Base-by-base conservation (phyloP, 805 yeast species). In the Priceomyces castillae region DNA sequence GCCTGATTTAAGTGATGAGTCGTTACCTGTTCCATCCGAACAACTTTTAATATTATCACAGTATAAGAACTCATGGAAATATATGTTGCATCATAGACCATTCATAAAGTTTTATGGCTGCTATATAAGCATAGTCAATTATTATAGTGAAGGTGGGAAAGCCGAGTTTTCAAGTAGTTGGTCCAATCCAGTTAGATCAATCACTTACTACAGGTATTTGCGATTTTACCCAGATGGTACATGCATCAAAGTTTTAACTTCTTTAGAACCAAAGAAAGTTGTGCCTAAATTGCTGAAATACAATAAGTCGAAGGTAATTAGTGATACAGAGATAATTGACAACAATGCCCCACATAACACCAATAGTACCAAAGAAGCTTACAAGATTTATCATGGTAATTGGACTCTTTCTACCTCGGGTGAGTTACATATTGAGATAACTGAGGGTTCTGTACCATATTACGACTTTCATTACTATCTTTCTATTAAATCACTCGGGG, bases 151-250 rank as follows among this genome's bases (percentile, higher is more conserved):
- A 55, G 97, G 97, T 30, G 84, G 86, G 2, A 74, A 82, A 40
- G 76, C 80, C 7, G 86, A 80, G 50, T 77, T 82, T 36, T 78
- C 86, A 1, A 70, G 72, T 23, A 74, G 86, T 4, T 81, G 94
- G 84, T 63, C 74, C 35, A 80, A 80, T 47, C 97, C 97, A 1
- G 78, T 86, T 16, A 80, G 87, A 52, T 80, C 89, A 59, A 86
- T 92, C 33, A 87, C 97, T 0, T 92, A 92, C 58, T 92, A 88
- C 59, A 69, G 99, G 49, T 94, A 90, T 61, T 64, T 84, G 28
- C 71, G 97, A 48, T 90, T 92, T 56, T 86, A 75, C 58, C 82
- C 83, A 0, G 85, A 86, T 56, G 97, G 98, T 0, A 67, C 76
- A 1, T 84, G 88, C 46, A 65, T 86, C 34, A 79, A 85, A 56